Conservation (phyloP, 2,329 filamentous ascomycete species). For the Coniochaeta prunicola region DNA sequence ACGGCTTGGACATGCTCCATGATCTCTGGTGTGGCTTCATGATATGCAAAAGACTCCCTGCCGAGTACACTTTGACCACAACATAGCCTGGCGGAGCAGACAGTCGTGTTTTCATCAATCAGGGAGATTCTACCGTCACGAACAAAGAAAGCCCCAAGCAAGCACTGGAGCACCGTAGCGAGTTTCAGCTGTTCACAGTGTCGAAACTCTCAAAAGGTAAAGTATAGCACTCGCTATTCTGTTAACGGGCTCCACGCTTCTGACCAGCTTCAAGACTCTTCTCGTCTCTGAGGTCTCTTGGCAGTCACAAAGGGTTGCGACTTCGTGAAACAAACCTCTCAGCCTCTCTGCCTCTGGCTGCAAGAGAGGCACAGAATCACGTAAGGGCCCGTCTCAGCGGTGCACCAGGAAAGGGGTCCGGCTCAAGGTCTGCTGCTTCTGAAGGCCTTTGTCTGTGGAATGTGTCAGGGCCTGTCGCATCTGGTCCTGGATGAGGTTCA, state of each 20-base stretch:
- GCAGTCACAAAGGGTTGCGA: not conserved
- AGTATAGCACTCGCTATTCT: not conserved
- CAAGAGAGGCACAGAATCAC: not conserved
- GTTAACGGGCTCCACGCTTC: not conserved
- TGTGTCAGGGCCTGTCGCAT: not conserved
- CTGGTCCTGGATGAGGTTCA: not conserved
- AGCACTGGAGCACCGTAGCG: not conserved
- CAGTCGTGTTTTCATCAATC: not conserved
- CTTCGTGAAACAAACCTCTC: conserved; percentile 1
- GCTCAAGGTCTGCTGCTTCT: not conserved
- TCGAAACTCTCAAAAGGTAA: not conserved
- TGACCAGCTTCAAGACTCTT: not conserved
- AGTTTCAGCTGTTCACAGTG: not conserved
- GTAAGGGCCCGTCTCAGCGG: not conserved
- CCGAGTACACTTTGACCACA: not conserved
- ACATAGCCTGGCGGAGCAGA: not conserved
- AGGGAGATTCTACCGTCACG: not conserved
- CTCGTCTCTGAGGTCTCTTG: not conserved
- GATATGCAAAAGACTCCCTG: not conserved
- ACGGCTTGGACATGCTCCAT: not conserved
- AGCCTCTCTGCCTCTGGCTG: not conserved
- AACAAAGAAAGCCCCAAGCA: not conserved
- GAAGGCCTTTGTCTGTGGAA: not conserved
- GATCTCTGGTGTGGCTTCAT: not conserved
- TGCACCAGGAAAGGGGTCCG: not conserved